These are phyloP conservation scores for Penicillium desertorum DNA, from an alignment of 495 filamentous ascomycete genomes.

Conservation along the genomic window DNA sequence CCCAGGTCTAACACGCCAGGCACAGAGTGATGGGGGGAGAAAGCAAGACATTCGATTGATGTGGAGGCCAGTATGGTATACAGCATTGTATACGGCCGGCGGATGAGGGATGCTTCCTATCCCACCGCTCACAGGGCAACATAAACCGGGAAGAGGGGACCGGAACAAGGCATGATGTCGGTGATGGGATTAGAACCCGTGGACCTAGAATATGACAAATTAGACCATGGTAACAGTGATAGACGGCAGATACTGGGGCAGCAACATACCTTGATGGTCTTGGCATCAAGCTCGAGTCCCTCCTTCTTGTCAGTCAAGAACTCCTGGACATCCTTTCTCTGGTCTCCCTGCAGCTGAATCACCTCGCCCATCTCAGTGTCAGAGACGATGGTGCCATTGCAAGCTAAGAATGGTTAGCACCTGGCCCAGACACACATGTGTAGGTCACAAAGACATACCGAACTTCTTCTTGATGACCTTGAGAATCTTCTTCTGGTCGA, in stretches of 20 bases:
- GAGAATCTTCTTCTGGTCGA: slow-evolving; percentile 98
- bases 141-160: slow-evolving; percentile 46
- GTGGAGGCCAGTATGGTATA: slow-evolving; percentile 24
- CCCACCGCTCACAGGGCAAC: slow-evolving; percentile 41
- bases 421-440: background rate
- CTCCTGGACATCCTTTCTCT: slow-evolving; percentile 97
- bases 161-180: slow-evolving; percentile 44
- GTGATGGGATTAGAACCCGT: slow-evolving; percentile 54
- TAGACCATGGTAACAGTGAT: slow-evolving; percentile 1
- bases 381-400: slow-evolving; percentile 99
- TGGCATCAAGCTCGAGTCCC: slow-evolving; percentile 84
- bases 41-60: slow-evolving; percentile 31
- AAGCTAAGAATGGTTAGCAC: slow-evolving; percentile 59
- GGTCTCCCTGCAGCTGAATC: slow-evolving; percentile 98
- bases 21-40: slow-evolving; percentile 29
- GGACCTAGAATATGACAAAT: slow-evolving; percentile 41
- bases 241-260: background rate
- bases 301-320: slow-evolving; percentile 95
- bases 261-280: slow-evolving; percentile 88
- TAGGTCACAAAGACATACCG: slow-evolving; percentile 57
- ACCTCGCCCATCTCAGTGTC: slow-evolving; percentile 99
- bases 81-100: slow-evolving; percentile 25
- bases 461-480: slow-evolving; percentile 99
- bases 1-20: slow-evolving; percentile 40
- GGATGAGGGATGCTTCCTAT: slow-evolving; percentile 35